These are phyloP conservation scores for Candida pseudofarinosa DNA, from an alignment of 805 yeast genomes.

Conservation along the genomic window DNA sequence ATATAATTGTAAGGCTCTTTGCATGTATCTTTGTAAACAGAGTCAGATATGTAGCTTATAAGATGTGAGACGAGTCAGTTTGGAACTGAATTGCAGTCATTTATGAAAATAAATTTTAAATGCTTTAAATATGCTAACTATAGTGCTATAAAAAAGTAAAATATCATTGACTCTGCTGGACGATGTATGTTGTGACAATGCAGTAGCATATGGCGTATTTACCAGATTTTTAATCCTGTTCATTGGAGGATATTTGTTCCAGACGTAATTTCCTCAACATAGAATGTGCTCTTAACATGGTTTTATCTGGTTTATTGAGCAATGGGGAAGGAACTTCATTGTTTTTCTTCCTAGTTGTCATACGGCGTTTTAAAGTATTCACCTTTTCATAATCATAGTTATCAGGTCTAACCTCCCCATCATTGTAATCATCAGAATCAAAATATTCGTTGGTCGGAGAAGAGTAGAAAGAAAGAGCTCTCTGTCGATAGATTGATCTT, in stretches of 20 bases:
- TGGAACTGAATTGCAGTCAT: background rate
- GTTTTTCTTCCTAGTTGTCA: constrained; percentile 29
- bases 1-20: too few species aligned
- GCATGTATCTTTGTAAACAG: too few species aligned
- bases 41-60: too few species aligned
- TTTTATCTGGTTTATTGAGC: constrained; percentile 17
- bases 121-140: background rate
- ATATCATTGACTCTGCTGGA: too few species aligned
- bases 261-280: constrained; percentile 31
- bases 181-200: too few species aligned
- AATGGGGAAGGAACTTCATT: constrained; percentile 2
- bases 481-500: constrained; percentile 23
- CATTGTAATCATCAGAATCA: constrained; percentile 3
- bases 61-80: background rate
- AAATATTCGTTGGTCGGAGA: constrained; percentile 20
- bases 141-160: too few species aligned
- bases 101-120: background rate
- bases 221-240: too few species aligned
- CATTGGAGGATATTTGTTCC: background rate
- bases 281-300: constrained; percentile 36
- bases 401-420: background rate
- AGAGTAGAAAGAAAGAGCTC: constrained; percentile 33
- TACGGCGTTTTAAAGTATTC: constrained; percentile 30
- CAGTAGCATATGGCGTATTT: too few species aligned
- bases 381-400: constrained; percentile 36